Percentiles rank a stretch among this genome's conserved stretches.
Conservation (phyloP, 441 rosid genomes). For the Kokia cookei region DNA sequence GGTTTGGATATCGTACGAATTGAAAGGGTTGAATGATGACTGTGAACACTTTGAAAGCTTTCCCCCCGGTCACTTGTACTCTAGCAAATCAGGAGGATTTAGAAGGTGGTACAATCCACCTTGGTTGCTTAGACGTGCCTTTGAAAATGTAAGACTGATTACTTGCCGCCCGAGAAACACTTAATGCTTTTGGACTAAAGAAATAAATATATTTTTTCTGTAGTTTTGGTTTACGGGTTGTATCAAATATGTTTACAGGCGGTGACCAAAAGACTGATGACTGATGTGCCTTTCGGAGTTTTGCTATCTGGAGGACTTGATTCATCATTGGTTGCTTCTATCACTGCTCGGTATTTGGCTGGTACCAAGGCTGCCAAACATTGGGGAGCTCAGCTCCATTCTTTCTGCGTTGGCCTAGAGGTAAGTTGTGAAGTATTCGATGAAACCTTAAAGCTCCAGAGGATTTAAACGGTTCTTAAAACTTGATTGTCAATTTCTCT, state of each 20-base stretch:
- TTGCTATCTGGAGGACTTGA: slow-evolving; percentile 86
- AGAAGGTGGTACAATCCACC: slow-evolving; percentile 84
- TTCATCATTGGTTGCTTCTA: slow-evolving; percentile 76
- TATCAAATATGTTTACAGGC: slow-evolving; percentile 36
- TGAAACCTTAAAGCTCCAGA: neutral
- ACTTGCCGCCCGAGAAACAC: neutral
- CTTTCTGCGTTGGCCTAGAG: slow-evolving; percentile 87
- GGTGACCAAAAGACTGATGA: slow-evolving; percentile 81
- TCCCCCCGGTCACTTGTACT: slow-evolving; percentile 83
- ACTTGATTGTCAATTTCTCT: neutral
- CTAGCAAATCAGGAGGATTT: slow-evolving; percentile 68
- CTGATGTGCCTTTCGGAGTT: slow-evolving; percentile 90
- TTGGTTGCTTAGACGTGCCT: slow-evolving; percentile 64
- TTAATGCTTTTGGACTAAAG: neutral
- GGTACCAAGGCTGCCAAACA: slow-evolving; percentile 62
- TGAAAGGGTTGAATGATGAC: slow-evolving; percentile 76
- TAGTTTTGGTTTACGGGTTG: neutral
- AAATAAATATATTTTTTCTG: neutral
- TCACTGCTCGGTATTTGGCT: slow-evolving; percentile 72
- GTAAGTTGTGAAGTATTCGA: slow-evolving; percentile 15
- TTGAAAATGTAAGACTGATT: slow-evolving; percentile 50
- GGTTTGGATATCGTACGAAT: slow-evolving; percentile 71
- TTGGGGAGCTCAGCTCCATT: slow-evolving; percentile 82
- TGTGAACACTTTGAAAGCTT: slow-evolving; percentile 82
- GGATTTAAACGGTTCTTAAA: neutral